Percentiles rank a stretch among this genome's conserved stretches.
These are phyloP conservation scores for Irineochytrium annulatum DNA, from an alignment of 192 early-diverging fungal species.

Conservation along the genomic window DNA sequence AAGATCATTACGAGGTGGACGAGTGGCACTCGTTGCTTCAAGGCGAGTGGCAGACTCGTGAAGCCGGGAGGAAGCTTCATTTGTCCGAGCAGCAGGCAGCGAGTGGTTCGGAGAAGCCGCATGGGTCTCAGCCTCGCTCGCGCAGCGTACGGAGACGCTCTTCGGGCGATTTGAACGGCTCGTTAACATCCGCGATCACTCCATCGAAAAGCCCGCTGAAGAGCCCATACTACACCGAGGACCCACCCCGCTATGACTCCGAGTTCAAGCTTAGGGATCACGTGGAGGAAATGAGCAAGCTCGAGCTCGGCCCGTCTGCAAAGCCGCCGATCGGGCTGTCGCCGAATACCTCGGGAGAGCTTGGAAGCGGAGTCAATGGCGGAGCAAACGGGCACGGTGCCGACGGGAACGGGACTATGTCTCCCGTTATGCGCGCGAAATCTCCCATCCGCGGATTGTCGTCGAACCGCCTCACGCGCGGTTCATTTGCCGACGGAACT, in stretches of 20 bases:
- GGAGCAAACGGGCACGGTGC: too few species aligned
- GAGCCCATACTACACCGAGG: constrained; percentile 30
- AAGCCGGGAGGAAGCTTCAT: constrained; percentile 12
- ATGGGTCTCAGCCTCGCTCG: constrained; percentile 3
- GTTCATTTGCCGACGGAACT: not conserved
- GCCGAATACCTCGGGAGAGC: not conserved
- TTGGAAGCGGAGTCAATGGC: too few species aligned
- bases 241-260: constrained; percentile 13
- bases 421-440: constrained; percentile 1
- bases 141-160: constrained; percentile 21
- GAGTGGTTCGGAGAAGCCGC: not conserved
- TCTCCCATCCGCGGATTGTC: constrained; percentile 4
- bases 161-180: constrained; percentile 13
- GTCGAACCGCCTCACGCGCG: constrained; percentile 2
- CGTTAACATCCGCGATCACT: not conserved
- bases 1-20: constrained; percentile 28
- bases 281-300: constrained; percentile 20
- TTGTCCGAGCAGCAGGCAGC: constrained; percentile 2
- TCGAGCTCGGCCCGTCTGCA: constrained; percentile 20
- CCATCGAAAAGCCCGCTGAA: constrained; percentile 28
- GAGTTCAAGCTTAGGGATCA: constrained; percentile 21
- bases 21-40: constrained; percentile 43
- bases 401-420: not conserved
- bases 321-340: not conserved
- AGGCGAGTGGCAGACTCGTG: constrained; percentile 28